Conservation (phyloP, 2,329 filamentous ascomycete species). For the Claviceps monticola region DNA sequence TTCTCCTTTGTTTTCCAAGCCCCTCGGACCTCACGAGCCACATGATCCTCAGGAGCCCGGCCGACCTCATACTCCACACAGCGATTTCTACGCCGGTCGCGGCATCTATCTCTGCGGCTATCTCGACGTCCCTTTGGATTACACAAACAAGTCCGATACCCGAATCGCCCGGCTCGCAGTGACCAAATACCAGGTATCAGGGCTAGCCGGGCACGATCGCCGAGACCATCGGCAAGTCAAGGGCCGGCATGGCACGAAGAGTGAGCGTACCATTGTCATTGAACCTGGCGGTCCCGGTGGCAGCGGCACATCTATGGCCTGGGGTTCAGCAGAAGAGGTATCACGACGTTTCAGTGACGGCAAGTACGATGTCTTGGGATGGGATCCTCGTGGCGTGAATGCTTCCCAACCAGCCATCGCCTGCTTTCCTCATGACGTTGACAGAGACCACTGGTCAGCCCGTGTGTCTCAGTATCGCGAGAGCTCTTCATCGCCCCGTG, state of each 20-base stretch:
- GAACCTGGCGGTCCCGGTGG: conserved; percentile 38
- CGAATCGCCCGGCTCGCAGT: conserved; percentile 33
- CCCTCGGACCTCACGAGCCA: too few relatives aligned
- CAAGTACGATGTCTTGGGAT: conserved; percentile 34
- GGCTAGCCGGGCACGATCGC: conserved; percentile 17
- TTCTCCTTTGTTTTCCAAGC: not conserved
- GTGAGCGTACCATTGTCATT: conserved; percentile 32
- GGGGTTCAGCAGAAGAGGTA: conserved; percentile 22
- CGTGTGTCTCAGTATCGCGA: conserved; percentile 25
- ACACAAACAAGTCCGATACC: conserved; percentile 27
- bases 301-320: conserved; percentile 29
- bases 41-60: too few relatives aligned
- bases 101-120: conserved; percentile 35
- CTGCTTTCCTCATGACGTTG: conserved; percentile 31
- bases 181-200: conserved; percentile 34
- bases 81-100: conserved; percentile 22
- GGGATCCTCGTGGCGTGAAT: conserved; percentile 41
- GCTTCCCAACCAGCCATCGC: conserved; percentile 28
- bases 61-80: not conserved
- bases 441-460: conserved; percentile 32
- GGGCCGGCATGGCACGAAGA: conserved; percentile 19
- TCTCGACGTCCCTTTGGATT: conserved; percentile 34
- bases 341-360: conserved; percentile 28
- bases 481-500: conserved; percentile 18
- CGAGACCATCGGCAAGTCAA: conserved; percentile 4